A percentile compares a stretch with the other conserved stretches of the same genome.
Conservation (phyloP, 208 protist species). For the Trypanosoma platydactyli region DNA sequence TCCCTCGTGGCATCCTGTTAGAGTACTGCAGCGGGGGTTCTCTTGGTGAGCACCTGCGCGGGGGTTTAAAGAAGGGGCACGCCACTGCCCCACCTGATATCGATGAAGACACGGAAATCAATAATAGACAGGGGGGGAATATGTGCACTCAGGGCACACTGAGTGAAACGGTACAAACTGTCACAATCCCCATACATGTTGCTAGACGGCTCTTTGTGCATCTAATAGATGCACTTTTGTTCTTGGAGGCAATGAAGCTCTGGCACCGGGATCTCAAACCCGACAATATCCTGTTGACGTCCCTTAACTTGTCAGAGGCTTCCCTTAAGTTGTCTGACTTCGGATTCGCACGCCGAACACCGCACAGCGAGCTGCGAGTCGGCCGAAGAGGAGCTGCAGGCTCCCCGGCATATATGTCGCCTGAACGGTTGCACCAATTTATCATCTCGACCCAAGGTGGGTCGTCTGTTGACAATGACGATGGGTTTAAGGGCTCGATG, state of each 20-base stretch:
- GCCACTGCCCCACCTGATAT: not conserved
- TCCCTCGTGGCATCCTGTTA: conserved; percentile 1
- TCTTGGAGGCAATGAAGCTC: conserved; percentile 22
- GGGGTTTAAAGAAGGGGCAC: not conserved
- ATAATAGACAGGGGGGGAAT: not conserved
- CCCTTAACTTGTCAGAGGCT: not conserved
- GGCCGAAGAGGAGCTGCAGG: not conserved
- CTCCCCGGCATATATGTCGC: conserved; percentile 22
- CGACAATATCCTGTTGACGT: conserved; percentile 44
- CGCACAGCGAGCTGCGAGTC: not conserved
- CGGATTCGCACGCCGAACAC: conserved; percentile 20
- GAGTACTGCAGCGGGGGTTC: conserved; percentile 22
- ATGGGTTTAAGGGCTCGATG: not conserved
- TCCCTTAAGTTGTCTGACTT: conserved; percentile 18
- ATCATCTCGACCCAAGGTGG: not conserved
- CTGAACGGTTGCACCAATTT: conserved; percentile 22
- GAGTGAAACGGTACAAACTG: not conserved
- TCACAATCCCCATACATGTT: not conserved
- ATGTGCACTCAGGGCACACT: not conserved
- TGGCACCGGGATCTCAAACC: conserved; percentile 63
- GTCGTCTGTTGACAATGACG: not conserved
- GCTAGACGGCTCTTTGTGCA: conserved; percentile 12
- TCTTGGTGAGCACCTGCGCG: conserved; percentile 11
- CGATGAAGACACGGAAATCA: not conserved
- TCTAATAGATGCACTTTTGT: conserved; percentile 18